Evolutionary conservation across 139 green algal species (phyloP).

Genomic region (Pleodorina starrii): DNA sequence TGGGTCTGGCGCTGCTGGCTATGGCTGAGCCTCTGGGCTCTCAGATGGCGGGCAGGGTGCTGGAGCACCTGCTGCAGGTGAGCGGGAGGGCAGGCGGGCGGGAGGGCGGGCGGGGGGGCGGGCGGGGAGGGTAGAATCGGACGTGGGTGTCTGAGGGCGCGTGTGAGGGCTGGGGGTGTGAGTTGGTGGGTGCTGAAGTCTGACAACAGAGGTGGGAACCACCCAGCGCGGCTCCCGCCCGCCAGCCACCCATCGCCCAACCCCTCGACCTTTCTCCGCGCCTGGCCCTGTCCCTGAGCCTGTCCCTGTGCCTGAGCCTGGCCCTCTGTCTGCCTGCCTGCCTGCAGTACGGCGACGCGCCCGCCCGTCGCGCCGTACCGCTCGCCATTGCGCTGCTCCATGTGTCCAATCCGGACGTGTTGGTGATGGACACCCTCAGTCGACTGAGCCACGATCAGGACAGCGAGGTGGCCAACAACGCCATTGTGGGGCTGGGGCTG

Average conservation of each 20-base stretch:
- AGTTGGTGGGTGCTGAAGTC: too few relatives aligned
- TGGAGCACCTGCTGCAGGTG: slow-evolving; percentile 97
- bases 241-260: too few relatives aligned
- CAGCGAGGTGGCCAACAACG: slow-evolving; percentile 83
- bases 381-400: slow-evolving; percentile 94
- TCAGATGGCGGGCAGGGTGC: slow-evolving; percentile 87
- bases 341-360: slow-evolving; percentile 59
- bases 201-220: too few relatives aligned
- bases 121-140: too few relatives aligned
- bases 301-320: too few relatives aligned
- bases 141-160: too few relatives aligned
- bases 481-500: slow-evolving; percentile 92
- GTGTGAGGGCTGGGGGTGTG: too few relatives aligned
- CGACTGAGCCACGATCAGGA: slow-evolving; percentile 93
- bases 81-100: background rate
- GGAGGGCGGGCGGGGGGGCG: too few relatives aligned
- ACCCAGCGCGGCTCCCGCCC: too few relatives aligned
- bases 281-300: too few relatives aligned
- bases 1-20: slow-evolving; percentile 94
- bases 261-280: too few relatives aligned
- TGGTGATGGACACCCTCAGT: slow-evolving; percentile 93
- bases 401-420: slow-evolving; percentile 84
- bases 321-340: too few relatives aligned
- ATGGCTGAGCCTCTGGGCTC: slow-evolving; percentile 95
- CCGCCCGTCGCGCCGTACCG: slow-evolving; percentile 83